phyloP scores from a whole-genome alignment of 1,139 yeast genomes.

The Geotrichum aggregatum region DNA sequence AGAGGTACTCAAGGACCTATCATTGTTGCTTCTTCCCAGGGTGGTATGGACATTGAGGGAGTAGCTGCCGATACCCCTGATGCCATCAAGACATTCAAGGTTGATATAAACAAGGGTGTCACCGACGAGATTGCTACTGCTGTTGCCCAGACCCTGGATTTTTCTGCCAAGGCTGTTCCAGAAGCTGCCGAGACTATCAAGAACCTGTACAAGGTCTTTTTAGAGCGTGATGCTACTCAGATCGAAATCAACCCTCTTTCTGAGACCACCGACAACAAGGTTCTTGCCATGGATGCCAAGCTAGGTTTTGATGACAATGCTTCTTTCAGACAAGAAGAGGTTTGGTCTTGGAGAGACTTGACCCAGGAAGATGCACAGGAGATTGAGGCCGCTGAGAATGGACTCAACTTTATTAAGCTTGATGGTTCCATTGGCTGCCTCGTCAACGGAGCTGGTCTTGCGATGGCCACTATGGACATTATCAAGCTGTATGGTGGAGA shows the following conservation, averaged over 20 bases:
- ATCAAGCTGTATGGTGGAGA: constrained; percentile 97
- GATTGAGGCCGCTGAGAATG: constrained; percentile 83
- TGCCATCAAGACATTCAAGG: constrained; percentile 85
- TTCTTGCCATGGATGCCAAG: constrained; percentile 98
- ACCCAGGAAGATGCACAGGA: constrained; percentile 98
- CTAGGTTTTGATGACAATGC: constrained; percentile 98
- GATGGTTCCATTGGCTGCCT: constrained; percentile 98
- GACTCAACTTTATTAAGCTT: constrained; percentile 92
- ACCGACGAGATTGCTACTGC: constrained; percentile 70
- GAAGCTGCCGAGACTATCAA: constrained; percentile 86
- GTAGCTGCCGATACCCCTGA: constrained; percentile 90
- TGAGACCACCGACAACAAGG: constrained; percentile 86
- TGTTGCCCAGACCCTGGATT: constrained; percentile 78
- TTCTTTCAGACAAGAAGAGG: constrained; percentile 88
- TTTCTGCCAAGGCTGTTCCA: constrained; percentile 69
- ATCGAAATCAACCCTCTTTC: constrained; percentile 97
- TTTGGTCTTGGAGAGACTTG: constrained; percentile 93
- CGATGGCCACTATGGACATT: constrained; percentile 99
- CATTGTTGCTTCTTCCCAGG: constrained; percentile 94
- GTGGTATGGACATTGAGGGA: constrained; percentile 99
- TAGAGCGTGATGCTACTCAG: constrained; percentile 92
- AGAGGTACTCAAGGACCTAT: constrained; percentile 85
- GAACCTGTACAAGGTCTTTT: constrained; percentile 82
- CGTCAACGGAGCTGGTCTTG: constrained; percentile 99
- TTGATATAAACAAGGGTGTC: constrained; percentile 74